Conservation (phyloP, 257 asterid genomes). For the Solanum stenotomum region DNA sequence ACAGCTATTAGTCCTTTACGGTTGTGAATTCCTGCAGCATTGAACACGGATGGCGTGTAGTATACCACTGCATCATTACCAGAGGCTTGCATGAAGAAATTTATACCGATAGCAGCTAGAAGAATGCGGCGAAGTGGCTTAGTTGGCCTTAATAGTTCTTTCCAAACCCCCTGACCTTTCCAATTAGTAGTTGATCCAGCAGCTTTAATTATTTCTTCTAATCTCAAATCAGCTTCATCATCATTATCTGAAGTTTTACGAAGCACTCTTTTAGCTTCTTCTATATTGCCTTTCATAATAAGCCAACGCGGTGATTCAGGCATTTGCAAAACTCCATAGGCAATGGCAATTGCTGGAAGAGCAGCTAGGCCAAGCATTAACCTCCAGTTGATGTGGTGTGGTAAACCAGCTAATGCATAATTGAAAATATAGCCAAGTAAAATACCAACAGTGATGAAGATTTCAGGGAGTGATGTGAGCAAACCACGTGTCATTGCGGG, state of each 20-base stretch:
- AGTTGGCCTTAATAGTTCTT: conserved; percentile 45
- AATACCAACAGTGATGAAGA: conserved; percentile 69
- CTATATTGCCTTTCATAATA: conserved; percentile 47
- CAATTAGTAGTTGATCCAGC: conserved; percentile 14
- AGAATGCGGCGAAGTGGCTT: conserved; percentile 46
- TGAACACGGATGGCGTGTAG: conserved; percentile 76
- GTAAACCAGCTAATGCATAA: conserved; percentile 38
- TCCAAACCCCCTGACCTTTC: conserved; percentile 61
- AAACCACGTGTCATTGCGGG: conserved; percentile 72
- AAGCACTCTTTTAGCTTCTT: conserved; percentile 46
- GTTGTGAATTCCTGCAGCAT: conserved; percentile 52
- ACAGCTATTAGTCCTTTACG: conserved; percentile 48
- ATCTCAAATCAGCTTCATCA: conserved; percentile 46
- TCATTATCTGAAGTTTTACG: conserved; percentile 42
- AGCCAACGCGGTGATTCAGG: conserved; percentile 95
- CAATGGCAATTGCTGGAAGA: conserved; percentile 52
- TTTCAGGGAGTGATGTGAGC: conserved; percentile 76
- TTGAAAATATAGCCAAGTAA: conserved; percentile 54
- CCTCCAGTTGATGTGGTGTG: conserved; percentile 49
- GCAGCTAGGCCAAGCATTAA: conserved; percentile 82
- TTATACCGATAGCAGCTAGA: conserved; percentile 62
- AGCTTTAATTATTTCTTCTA: conserved; percentile 40
- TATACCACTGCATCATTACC: conserved; percentile 85
- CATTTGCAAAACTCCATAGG: conserved; percentile 47
- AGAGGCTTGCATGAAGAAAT: conserved; percentile 91